Evolutionary conservation across 768 basidiomycete genomes (phyloP).

Genomic region (Amanita subjunquillea): DNA sequence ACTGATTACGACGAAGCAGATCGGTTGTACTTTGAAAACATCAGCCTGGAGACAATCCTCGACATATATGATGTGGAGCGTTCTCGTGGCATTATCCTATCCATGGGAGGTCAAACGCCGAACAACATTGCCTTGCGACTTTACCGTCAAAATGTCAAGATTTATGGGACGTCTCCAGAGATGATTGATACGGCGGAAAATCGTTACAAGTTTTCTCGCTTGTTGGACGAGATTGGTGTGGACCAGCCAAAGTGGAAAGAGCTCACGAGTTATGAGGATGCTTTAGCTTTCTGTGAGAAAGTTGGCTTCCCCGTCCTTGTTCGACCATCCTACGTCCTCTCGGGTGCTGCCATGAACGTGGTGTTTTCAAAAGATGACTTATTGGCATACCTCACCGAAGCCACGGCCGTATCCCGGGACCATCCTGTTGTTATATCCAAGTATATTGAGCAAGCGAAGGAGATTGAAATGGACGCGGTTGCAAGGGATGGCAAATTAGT

Average conservation of each 20-base stretch:
- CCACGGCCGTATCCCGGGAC: slow-evolving; percentile 80
- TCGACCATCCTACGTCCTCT: slow-evolving; percentile 96
- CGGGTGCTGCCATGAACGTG: slow-evolving; percentile 99
- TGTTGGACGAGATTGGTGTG: slow-evolving; percentile 96
- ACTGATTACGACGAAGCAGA: slow-evolving; percentile 99
- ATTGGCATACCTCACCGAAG: slow-evolving; percentile 85
- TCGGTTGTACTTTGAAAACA: slow-evolving; percentile 97
- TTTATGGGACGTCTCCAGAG: slow-evolving; percentile 97
- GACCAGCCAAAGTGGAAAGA: slow-evolving; percentile 99
- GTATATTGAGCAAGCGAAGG: slow-evolving; percentile 99
- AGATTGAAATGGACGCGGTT: slow-evolving; percentile 99
- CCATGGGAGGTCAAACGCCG: slow-evolving; percentile 98
- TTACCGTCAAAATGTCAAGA: slow-evolving; percentile 96
- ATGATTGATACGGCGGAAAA: slow-evolving; percentile 99
- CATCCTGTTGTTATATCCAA: slow-evolving; percentile 98
- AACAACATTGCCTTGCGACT: slow-evolving; percentile 97
- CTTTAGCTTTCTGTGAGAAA: slow-evolving; percentile 79
- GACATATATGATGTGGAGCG: slow-evolving; percentile 93
- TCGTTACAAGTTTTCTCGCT: slow-evolving; percentile 97
- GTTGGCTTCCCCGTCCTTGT: slow-evolving; percentile 96
- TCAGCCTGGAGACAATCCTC: slow-evolving; percentile 90
- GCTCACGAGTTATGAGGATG: slow-evolving; percentile 83
- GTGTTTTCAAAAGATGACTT: slow-evolving; percentile 91
- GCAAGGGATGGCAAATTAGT: slow-evolving; percentile 96
- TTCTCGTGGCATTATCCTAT: slow-evolving; percentile 85